These are phyloP conservation scores for Rubia tinctorum DNA, from an alignment of 305 asterid genomes.

Conservation along the genomic window DNA sequence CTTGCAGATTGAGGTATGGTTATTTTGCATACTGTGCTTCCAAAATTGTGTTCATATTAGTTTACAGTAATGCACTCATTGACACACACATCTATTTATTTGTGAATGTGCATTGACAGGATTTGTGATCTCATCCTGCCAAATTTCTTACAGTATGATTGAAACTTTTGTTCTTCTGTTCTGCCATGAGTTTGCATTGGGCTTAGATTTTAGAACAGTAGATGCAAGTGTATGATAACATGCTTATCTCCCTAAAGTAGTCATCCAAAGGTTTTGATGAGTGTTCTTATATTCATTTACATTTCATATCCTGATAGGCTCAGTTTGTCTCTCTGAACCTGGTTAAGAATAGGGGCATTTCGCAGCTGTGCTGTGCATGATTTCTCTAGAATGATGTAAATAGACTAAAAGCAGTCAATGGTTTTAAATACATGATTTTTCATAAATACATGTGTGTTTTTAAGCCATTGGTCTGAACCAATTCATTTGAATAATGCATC, in stretches of 20 bases:
- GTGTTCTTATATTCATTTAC: background rate
- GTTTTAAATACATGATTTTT: background rate
- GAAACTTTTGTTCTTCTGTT: conserved; percentile 3
- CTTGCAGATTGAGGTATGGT: conserved; percentile 66
- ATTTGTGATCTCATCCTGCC: background rate
- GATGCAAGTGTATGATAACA: background rate
- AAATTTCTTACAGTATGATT: background rate
- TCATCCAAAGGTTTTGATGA: background rate
- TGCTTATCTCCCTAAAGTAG: background rate
- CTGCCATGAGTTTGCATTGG: background rate
- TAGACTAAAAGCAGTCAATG: background rate
- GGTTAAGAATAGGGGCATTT: background rate
- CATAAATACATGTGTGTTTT: background rate
- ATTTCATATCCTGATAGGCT: background rate
- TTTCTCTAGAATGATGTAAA: background rate
- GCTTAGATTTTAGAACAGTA: background rate
- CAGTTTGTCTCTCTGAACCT: background rate
- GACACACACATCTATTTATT: background rate
- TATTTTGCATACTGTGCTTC: conserved; percentile 13
- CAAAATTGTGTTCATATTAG: background rate
- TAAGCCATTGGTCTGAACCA: background rate
- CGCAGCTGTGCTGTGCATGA: background rate
- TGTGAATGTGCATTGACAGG: background rate
- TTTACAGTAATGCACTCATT: background rate
- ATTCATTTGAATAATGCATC: background rate